phyloP scores from a whole-genome alignment of 805 yeast species.

The Kuraishia capsulata region DNA sequence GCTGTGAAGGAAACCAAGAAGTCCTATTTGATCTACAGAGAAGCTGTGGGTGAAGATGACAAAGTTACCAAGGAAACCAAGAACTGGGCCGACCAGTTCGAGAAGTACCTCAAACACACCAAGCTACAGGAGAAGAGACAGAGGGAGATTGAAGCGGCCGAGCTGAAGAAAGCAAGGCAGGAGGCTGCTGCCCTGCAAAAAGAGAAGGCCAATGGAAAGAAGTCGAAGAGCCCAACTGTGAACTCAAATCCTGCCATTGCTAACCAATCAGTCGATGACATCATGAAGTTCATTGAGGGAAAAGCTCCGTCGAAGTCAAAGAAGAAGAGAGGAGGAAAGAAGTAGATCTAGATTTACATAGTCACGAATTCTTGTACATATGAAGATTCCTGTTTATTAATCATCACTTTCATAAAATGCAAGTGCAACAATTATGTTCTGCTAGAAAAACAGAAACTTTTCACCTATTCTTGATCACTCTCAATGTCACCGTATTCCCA shows the following conservation, averaged over 20 bases:
- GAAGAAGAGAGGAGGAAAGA: slow-evolving; percentile 14
- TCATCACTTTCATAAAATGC: no score
- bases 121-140: slow-evolving; percentile 31
- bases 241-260: slow-evolving; percentile 47
- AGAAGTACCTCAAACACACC: slow-evolving; percentile 34
- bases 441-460: no score
- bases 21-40: slow-evolving; percentile 49
- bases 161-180: slow-evolving; percentile 10
- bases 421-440: no score
- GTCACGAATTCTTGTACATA: slow-evolving; percentile 5
- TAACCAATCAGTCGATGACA: slow-evolving; percentile 60
- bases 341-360: slow-evolving; percentile 4
- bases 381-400: no score
- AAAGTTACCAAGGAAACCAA: slow-evolving; percentile 57
- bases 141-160: slow-evolving; percentile 9
- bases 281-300: slow-evolving; percentile 66
- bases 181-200: slow-evolving; percentile 18
- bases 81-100: slow-evolving; percentile 53
- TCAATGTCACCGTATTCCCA: slow-evolving; percentile 74
- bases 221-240: slow-evolving; percentile 20
- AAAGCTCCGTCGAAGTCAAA: slow-evolving; percentile 17
- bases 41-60: slow-evolving; percentile 60
- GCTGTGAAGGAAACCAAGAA: slow-evolving; percentile 47
- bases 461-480: slow-evolving; percentile 41
- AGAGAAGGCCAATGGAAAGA: slow-evolving; percentile 13